A percentile compares a stretch with the other conserved stretches of the same genome.
Conservation (phyloP, 2,329 filamentous ascomycete species). For the Claviceps sorghi region DNA sequence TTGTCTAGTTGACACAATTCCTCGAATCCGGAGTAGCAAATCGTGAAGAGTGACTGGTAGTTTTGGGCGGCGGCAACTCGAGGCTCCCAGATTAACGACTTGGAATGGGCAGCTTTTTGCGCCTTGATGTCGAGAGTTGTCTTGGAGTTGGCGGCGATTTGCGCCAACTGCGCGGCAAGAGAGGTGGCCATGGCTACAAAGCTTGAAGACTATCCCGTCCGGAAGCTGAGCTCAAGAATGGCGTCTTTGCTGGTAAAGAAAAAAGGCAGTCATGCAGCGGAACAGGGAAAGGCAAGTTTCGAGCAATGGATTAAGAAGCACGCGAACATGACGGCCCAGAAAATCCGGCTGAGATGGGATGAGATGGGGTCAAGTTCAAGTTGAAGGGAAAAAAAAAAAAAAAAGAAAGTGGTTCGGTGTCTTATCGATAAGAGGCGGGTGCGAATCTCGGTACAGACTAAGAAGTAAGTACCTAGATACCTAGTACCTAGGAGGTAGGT, state of each 20-base stretch:
- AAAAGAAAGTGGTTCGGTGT: background rate
- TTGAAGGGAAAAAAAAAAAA: background rate
- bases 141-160: slow-evolving; percentile 79
- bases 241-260: background rate
- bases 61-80: slow-evolving; percentile 74
- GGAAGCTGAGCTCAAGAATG: slow-evolving; percentile 2
- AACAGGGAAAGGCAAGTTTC: background rate
- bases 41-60: slow-evolving; percentile 74
- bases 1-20: slow-evolving; percentile 79
- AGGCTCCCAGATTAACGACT: slow-evolving; percentile 87
- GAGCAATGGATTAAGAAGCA: background rate
- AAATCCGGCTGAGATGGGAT: slow-evolving; percentile 7
- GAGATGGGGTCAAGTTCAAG: slow-evolving; percentile 8
- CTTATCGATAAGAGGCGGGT: background rate
- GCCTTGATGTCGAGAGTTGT: slow-evolving; percentile 85
- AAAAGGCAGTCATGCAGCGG: background rate
- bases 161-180: slow-evolving; percentile 85
- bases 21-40: slow-evolving; percentile 79
- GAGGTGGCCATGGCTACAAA: slow-evolving; percentile 55
- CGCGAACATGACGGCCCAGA: background rate
- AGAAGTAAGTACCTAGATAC: no score
- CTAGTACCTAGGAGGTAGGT: no score
- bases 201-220: slow-evolving; percentile 9
- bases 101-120: slow-evolving; percentile 80
- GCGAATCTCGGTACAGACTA: background rate